phyloP scores from a whole-genome alignment of 805 yeast species.

The Yarrowia sp. region DNA sequence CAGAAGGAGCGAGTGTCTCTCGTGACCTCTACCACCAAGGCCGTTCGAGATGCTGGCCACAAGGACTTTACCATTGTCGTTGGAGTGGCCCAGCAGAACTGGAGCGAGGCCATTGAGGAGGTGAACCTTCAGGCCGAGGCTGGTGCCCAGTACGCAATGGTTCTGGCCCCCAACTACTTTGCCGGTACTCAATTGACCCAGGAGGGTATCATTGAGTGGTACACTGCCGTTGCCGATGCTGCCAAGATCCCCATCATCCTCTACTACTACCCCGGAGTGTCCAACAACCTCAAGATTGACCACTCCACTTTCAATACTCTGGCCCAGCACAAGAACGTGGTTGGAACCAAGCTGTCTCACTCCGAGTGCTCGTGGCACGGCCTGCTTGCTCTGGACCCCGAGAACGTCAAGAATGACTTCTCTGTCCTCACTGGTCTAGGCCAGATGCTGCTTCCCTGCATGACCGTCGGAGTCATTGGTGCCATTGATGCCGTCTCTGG shows the following conservation, averaged over 20 bases:
- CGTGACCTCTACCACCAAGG: conserved; percentile 47
- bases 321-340: conserved; percentile 55
- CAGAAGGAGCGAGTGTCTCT: conserved; percentile 53
- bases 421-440: conserved; percentile 59
- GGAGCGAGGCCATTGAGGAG: conserved; percentile 55
- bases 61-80: conserved; percentile 56
- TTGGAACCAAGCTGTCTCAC: conserved; percentile 62
- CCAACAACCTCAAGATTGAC: conserved; percentile 53
- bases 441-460: conserved; percentile 58
- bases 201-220: conserved; percentile 58
- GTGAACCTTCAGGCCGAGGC: conserved; percentile 46
- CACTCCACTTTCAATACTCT: conserved; percentile 54
- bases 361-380: conserved; percentile 59
- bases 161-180: conserved; percentile 58
- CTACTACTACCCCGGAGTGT: conserved; percentile 61
- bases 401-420: conserved; percentile 54
- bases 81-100: conserved; percentile 58
- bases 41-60: conserved; percentile 51
- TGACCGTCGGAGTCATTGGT: conserved; percentile 58
- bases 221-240: conserved; percentile 54
- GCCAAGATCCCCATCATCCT: conserved; percentile 55
- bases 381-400: conserved; percentile 55
- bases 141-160: conserved; percentile 48
- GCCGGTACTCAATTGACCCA: conserved; percentile 55
- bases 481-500: conserved; percentile 62